Evolutionary conservation across 441 rosid genomes (phyloP).

Genomic region (Corymbia citriodora): DNA sequence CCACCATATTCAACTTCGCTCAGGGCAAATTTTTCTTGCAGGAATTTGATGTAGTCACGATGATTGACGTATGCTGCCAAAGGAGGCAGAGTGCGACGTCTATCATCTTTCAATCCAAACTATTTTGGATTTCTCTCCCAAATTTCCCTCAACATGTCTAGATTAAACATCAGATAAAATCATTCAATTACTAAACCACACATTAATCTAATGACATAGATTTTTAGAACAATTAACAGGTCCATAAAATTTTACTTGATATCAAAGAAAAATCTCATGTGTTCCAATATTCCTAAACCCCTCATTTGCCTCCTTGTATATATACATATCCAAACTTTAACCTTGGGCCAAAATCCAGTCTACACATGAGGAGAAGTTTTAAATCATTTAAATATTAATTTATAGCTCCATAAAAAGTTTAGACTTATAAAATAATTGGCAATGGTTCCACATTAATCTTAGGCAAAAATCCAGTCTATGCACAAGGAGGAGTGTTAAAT

Average conservation of each 20-base stretch:
- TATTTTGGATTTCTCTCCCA: background rate
- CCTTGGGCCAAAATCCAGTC: too few relatives aligned
- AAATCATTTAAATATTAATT: too few relatives aligned
- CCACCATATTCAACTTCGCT: background rate
- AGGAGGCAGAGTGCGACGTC: background rate
- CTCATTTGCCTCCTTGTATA: background rate
- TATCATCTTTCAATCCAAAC: background rate
- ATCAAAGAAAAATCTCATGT: accelerated
- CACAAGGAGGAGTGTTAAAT: background rate
- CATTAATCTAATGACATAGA: background rate
- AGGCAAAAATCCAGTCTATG: too few relatives aligned
- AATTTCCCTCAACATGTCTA: background rate
- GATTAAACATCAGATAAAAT: background rate
- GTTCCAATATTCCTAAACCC: background rate
- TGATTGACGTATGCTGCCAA: background rate
- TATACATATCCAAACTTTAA: too few relatives aligned
- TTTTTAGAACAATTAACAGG: background rate
- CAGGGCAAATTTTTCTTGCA: background rate
- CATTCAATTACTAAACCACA: background rate
- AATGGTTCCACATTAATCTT: too few relatives aligned
- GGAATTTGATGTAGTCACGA: background rate
- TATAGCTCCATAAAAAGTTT: too few relatives aligned
- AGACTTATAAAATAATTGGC: too few relatives aligned
- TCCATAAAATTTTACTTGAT: background rate
- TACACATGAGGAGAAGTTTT: too few relatives aligned